phyloP scores from a whole-genome alignment of 2,329 filamentous ascomycete species.

The Curvularia sp. region DNA sequence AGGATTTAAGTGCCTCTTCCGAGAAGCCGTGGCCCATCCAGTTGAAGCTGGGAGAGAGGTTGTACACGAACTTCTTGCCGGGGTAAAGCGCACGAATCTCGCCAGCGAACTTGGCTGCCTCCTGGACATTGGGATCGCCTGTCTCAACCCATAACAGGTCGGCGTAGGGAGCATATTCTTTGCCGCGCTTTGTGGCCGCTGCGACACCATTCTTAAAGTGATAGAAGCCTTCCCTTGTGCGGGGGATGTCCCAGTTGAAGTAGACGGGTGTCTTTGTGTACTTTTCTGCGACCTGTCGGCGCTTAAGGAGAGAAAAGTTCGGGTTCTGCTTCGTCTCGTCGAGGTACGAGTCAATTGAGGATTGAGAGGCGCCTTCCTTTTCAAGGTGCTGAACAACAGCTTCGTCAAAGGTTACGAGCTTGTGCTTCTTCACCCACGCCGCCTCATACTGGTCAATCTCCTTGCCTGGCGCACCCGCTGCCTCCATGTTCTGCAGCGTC shows the following conservation, averaged over 20 bases:
- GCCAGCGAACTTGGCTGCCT: conserved; percentile 75
- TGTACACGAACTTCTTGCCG: conserved; percentile 92
- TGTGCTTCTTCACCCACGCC: conserved; percentile 84
- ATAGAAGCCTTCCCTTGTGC: conserved; percentile 93
- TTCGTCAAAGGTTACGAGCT: conserved; percentile 90
- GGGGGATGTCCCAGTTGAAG: conserved; percentile 90
- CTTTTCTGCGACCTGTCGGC: conserved; percentile 73
- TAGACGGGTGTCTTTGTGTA: conserved; percentile 72
- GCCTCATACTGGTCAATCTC: conserved; percentile 90
- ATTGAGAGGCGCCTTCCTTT: conserved; percentile 67
- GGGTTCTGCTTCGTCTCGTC: conserved; percentile 66
- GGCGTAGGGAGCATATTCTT: conserved; percentile 89
- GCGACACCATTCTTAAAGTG: conserved; percentile 84
- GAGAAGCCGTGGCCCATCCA: conserved; percentile 97
- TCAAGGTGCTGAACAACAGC: conserved; percentile 79
- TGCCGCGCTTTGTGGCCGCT: conserved; percentile 89
- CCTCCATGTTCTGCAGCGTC: conserved; percentile 88
- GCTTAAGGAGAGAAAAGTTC: conserved; percentile 78
- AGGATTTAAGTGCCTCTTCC: conserved; percentile 80
- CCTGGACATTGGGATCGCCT: conserved; percentile 81
- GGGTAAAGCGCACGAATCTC: conserved; percentile 75
- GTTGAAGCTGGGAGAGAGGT: conserved; percentile 96
- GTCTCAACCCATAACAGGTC: conserved; percentile 98
- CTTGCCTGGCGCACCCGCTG: conserved; percentile 73
- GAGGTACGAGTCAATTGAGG: conserved; percentile 73